Evolutionary conservation across 1,284 basidiomycete genomes (phyloP).

Genomic region (Stereum hirsutum): DNA sequence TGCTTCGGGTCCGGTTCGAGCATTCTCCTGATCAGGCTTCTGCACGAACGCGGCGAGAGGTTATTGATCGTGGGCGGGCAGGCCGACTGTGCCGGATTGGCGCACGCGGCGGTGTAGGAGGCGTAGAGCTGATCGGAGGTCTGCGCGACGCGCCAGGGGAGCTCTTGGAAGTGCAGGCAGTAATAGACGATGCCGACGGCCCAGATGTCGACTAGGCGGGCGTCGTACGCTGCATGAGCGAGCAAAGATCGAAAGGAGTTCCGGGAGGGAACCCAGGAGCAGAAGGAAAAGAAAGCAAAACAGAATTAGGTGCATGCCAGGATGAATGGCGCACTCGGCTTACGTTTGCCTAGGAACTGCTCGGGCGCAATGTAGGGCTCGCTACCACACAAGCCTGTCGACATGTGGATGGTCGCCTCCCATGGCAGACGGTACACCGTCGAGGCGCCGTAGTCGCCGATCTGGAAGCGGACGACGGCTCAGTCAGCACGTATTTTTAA

Average conservation of each 20-base stretch:
- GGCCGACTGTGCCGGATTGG: conserved; percentile 23
- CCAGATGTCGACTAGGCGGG: conserved; percentile 96
- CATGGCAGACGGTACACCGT: conserved; percentile 98
- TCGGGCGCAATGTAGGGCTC: conserved; percentile 99
- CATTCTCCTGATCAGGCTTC: conserved; percentile 88
- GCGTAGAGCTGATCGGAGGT: conserved; percentile 76
- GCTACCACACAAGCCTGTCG: conserved; percentile 92
- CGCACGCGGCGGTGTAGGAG: conserved; percentile 70
- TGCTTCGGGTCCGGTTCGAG: conserved; percentile 89
- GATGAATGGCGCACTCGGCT: conserved; percentile 30
- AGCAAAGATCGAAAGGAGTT: conserved; percentile 10
- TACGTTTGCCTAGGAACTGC: conserved; percentile 93
- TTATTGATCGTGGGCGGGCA: conserved; percentile 82
- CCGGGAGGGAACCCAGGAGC: not conserved
- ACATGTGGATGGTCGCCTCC: conserved; percentile 96
- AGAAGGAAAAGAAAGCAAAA: conserved; percentile 5
- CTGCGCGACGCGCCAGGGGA: conserved; percentile 96
- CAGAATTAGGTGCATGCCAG: conserved; percentile 19
- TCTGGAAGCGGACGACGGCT: conserved; percentile 42
- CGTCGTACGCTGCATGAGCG: conserved; percentile 96
- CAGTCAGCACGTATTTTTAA: too few species aligned
- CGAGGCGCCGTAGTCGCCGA: conserved; percentile 97
- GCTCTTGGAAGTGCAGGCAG: conserved; percentile 94
- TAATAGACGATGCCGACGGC: conserved; percentile 96
- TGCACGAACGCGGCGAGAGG: conserved; percentile 79